phyloP scores from a whole-genome alignment of 192 early-diverging fungal species.

The Coemansia reversa region DNA sequence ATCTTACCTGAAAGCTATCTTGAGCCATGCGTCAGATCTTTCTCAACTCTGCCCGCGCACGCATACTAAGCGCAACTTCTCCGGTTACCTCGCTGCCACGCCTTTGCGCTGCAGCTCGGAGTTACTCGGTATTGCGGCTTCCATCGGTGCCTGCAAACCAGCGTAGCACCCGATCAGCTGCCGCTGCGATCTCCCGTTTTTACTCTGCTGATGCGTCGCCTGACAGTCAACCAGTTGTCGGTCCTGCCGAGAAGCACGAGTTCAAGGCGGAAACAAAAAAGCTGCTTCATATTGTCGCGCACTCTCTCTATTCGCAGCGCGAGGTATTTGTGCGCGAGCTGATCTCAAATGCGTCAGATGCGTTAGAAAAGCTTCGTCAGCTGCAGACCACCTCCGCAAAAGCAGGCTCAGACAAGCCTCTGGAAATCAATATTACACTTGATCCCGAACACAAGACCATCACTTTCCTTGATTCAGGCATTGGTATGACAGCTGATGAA shows the following conservation, averaged over 20 bases:
- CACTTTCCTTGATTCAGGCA: conserved; percentile 87
- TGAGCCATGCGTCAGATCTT: conserved; percentile 39
- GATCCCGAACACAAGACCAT: conserved; percentile 74
- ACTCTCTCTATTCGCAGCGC: conserved; percentile 91
- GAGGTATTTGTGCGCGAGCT: conserved; percentile 98
- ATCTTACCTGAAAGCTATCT: not conserved
- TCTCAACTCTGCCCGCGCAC: conserved; percentile 22
- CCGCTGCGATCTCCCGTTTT: conserved; percentile 12
- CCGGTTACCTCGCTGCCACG: not conserved
- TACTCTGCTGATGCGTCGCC: conserved; percentile 29
- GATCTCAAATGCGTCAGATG: conserved; percentile 95
- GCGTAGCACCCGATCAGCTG: not conserved
- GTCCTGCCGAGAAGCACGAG: conserved; percentile 58
- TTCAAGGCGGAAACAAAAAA: conserved; percentile 88
- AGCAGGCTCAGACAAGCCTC: conserved; percentile 71
- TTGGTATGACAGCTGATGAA: conserved; percentile 92
- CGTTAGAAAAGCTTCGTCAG: conserved; percentile 91
- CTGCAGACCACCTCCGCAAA: conserved; percentile 76
- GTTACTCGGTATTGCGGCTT: not conserved
- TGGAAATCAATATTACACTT: conserved; percentile 81
- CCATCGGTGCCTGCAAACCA: not conserved
- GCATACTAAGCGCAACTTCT: conserved; percentile 9
- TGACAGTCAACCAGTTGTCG: conserved; percentile 12
- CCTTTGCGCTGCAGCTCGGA: not conserved
- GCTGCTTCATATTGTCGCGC: conserved; percentile 93